Evolutionary conservation across 495 filamentous ascomycete species (phyloP).

Genomic region (Aspergillus homomorphus): DNA sequence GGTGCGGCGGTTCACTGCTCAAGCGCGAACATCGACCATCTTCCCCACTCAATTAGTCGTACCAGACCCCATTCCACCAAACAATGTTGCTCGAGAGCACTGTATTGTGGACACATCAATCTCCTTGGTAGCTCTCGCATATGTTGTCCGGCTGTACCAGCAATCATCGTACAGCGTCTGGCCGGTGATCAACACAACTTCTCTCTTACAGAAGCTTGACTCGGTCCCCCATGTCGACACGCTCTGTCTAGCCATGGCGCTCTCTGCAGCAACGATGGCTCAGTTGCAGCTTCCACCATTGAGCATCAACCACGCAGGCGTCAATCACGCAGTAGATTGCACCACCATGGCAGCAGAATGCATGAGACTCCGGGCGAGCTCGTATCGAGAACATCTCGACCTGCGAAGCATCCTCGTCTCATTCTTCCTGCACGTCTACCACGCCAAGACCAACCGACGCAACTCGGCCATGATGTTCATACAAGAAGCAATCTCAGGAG

Average conservation of each 20-base stretch:
- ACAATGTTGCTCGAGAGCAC: too few relatives aligned
- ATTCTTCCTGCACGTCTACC: constrained; percentile 36
- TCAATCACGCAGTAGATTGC: too few relatives aligned
- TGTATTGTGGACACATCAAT: too few relatives aligned
- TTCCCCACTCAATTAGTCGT: too few relatives aligned
- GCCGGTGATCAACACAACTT: constrained; percentile 28
- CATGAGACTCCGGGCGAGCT: constrained; percentile 20
- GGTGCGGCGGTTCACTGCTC: constrained; percentile 11
- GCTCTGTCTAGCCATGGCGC: constrained; percentile 24
- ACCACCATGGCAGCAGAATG: constrained; percentile 23
- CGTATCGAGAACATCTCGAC: constrained; percentile 17
- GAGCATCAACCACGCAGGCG: neutral
- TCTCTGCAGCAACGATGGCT: constrained; percentile 35
- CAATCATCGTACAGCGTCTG: constrained; percentile 32
- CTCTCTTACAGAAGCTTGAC: constrained; percentile 18
- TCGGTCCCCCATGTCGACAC: constrained; percentile 4
- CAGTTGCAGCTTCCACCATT: constrained; percentile 29
- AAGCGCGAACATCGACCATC: too few relatives aligned
- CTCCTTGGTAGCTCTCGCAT: constrained; percentile 11
- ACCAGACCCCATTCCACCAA: too few relatives aligned
- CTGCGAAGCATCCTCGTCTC: constrained; percentile 24
- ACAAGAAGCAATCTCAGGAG: constrained; percentile 28
- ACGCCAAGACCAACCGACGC: constrained; percentile 33
- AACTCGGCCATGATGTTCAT: constrained; percentile 33
- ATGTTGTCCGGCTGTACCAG: constrained; percentile 24